Evolutionary conservation across 345 rosid genomes (phyloP).

Genomic region (Citrus cavaleriei): DNA sequence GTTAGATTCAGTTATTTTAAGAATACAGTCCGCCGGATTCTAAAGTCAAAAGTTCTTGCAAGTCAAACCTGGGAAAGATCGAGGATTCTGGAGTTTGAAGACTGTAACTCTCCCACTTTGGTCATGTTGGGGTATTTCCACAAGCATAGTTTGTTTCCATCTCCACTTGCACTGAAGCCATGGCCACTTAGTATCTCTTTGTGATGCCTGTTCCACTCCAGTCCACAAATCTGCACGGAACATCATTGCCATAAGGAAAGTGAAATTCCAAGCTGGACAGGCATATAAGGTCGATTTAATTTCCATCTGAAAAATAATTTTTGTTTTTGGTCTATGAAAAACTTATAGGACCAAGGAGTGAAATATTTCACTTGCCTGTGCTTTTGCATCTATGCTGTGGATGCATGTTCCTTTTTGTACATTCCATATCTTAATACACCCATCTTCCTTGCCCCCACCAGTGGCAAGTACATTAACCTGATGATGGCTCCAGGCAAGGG

Average conservation of each 20-base stretch:
- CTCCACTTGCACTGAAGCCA: slow-evolving; percentile 31
- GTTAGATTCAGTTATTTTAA: not conserved
- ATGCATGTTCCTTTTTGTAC: slow-evolving; percentile 33
- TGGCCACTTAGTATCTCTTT: slow-evolving; percentile 56
- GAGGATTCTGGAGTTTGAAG: slow-evolving; percentile 35
- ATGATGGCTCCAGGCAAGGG: slow-evolving; percentile 59
- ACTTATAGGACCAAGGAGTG: not conserved
- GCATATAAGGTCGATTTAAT: not conserved
- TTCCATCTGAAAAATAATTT: too few species aligned
- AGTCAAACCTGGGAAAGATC: slow-evolving; percentile 42
- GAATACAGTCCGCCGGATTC: not conserved
- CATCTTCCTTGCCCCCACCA: slow-evolving; percentile 52
- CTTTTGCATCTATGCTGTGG: slow-evolving; percentile 29
- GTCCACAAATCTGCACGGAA: slow-evolving; percentile 40
- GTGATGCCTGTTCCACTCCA: slow-evolving; percentile 60
- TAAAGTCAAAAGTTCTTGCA: not conserved
- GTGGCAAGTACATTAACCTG: slow-evolving; percentile 46
- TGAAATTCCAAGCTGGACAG: not conserved
- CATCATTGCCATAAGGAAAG: not conserved
- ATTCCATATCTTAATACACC: slow-evolving; percentile 47
- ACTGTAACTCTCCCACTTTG: slow-evolving; percentile 28
- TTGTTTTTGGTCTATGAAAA: too few species aligned
- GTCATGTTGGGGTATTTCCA: slow-evolving; percentile 52
- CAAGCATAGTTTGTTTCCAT: slow-evolving; percentile 33
- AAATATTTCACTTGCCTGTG: slow-evolving; percentile 35